phyloP scores from a whole-genome alignment of 1,139 yeast genomes.

The Suhomyces maxii region DNA sequence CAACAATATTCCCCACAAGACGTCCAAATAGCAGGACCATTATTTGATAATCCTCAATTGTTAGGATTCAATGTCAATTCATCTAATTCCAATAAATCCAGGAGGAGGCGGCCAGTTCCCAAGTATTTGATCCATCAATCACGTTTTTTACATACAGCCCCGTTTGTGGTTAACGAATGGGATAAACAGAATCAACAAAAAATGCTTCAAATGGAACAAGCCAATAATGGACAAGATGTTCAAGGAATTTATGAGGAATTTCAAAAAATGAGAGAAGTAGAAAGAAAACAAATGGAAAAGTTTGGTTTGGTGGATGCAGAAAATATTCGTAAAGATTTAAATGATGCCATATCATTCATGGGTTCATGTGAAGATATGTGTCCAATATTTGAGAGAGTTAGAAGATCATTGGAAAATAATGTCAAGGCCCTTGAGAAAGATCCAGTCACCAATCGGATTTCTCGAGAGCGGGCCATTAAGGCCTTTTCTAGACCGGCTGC shows the following conservation, averaged over 20 bases:
- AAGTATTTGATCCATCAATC: slow-evolving; percentile 40
- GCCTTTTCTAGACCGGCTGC: slow-evolving; percentile 98
- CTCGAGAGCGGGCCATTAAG: slow-evolving; percentile 70
- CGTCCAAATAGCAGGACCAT: slow-evolving; percentile 27
- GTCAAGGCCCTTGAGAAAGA: slow-evolving; percentile 79
- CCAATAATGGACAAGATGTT: slow-evolving; percentile 34
- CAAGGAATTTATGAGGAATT: slow-evolving; percentile 53
- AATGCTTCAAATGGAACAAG: slow-evolving; percentile 38
- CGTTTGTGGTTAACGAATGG: slow-evolving; percentile 40
- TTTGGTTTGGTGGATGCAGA: slow-evolving; percentile 87
- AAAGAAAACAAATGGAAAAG: slow-evolving; percentile 77
- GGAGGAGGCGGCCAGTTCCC: slow-evolving; percentile 30
- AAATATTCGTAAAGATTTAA: slow-evolving; percentile 74
- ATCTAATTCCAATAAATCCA: slow-evolving; percentile 11
- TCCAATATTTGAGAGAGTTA: slow-evolving; percentile 86
- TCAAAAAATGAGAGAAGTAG: slow-evolving; percentile 73
- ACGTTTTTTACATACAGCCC: slow-evolving; percentile 36
- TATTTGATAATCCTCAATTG: slow-evolving; percentile 27
- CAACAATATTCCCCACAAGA: slow-evolving; percentile 26
- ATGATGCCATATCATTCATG: slow-evolving; percentile 81
- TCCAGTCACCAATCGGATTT: slow-evolving; percentile 59
- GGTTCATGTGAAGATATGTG: slow-evolving; percentile 96
- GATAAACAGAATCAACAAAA: slow-evolving; percentile 42
- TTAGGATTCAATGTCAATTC: slow-evolving; percentile 28
- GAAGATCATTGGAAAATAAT: slow-evolving; percentile 86